phyloP scores from a whole-genome alignment of 768 basidiomycete genomes.

The Neoboletus subvelutipes region DNA sequence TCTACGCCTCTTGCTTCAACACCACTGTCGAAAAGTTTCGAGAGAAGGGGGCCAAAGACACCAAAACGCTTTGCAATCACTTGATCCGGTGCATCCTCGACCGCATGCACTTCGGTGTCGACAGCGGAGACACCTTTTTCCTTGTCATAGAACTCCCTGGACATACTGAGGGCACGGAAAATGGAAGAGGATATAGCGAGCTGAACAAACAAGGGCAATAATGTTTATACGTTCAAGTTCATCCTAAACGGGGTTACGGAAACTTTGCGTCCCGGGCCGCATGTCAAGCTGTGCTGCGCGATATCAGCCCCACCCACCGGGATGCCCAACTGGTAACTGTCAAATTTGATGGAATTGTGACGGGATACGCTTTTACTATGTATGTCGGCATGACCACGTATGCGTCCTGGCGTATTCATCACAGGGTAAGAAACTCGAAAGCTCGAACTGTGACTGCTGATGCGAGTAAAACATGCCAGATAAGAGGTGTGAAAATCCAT shows the following conservation, averaged over 20 bases:
- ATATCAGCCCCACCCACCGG: no score
- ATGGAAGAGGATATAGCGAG: neutral
- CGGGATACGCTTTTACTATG: no score
- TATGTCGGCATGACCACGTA: no score
- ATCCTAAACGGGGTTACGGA: neutral
- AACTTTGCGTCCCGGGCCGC: no score
- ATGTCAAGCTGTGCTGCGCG: no score
- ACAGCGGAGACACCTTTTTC: constrained; percentile 15
- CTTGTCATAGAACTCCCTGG: constrained; percentile 13
- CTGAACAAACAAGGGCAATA: neutral
- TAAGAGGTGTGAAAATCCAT: neutral
- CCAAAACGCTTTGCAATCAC: constrained; percentile 33
- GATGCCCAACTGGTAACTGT: no score
- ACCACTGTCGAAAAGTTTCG: constrained; percentile 44
- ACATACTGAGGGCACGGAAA: constrained; percentile 8
- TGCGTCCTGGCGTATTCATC: no score
- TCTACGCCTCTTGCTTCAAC: constrained; percentile 57
- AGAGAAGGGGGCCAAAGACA: constrained; percentile 31
- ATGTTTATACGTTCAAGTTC: no score
- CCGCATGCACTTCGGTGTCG: neutral
- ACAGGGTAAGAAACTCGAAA: no score
- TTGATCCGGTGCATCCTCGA: constrained; percentile 30
- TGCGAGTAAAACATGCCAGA: neutral
- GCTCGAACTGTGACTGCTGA: neutral
- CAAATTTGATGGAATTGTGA: no score